Evolutionary conservation across 2,329 filamentous ascomycete genomes (phyloP).

Genomic region (Aspergillus niger): DNA sequence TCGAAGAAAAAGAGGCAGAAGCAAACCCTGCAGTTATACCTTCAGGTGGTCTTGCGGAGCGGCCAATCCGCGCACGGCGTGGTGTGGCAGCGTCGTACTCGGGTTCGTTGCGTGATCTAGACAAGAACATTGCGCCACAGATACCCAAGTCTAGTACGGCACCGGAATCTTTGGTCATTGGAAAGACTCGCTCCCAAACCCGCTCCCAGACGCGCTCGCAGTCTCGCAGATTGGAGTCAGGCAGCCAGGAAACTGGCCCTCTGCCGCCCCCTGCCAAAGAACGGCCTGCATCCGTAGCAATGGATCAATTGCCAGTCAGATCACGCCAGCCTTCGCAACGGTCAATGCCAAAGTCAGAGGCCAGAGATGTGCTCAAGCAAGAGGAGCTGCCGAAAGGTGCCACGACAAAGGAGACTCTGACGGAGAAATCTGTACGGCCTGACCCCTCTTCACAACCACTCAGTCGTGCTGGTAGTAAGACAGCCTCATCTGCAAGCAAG

Average conservation of each 20-base stretch:
- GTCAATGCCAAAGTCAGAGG: constrained; percentile 5
- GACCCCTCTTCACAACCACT: constrained; percentile 20
- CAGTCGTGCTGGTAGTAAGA: constrained; percentile 33
- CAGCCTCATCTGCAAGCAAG: constrained; percentile 26
- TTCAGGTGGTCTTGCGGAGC: constrained; percentile 40
- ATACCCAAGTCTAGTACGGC: constrained; percentile 37
- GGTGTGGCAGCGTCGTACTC: constrained; percentile 39
- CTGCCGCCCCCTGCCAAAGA: constrained; percentile 23
- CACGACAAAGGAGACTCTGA: neutral
- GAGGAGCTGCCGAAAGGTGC: neutral
- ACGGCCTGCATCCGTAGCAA: constrained; percentile 21
- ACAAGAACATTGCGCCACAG: constrained; percentile 27
- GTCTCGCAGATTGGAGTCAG: constrained; percentile 40
- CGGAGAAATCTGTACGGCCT: constrained; percentile 14
- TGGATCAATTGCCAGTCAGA: constrained; percentile 22
- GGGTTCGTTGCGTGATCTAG: constrained; percentile 34
- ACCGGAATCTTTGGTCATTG: constrained; percentile 37
- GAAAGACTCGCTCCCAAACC: constrained; percentile 39
- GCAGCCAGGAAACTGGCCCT: constrained; percentile 24
- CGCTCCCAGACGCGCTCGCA: constrained; percentile 46
- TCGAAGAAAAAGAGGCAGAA: constrained; percentile 23
- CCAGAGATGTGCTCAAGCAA: constrained; percentile 1
- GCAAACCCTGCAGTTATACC: constrained; percentile 18
- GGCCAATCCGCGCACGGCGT: constrained; percentile 42
- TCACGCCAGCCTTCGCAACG: constrained; percentile 19